A percentile compares a stretch with the other conserved stretches of the same genome.
Evolutionary conservation across 2,329 filamentous ascomycete genomes (phyloP).

Genomic region (Fusarium dlaminii): DNA sequence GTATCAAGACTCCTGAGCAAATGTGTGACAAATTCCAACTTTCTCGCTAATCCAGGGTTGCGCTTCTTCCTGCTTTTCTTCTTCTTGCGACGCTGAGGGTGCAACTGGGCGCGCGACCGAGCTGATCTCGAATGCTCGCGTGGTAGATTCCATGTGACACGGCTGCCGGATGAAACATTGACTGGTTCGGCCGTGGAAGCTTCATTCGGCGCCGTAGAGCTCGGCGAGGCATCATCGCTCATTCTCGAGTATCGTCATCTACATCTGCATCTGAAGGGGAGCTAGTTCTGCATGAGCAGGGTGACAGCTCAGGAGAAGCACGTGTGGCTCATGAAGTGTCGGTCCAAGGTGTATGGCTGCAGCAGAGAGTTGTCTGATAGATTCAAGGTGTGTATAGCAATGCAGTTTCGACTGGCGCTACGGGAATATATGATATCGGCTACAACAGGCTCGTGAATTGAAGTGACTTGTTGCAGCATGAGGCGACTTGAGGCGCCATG

Average conservation of each 20-base stretch:
- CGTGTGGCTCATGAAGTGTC: conserved; percentile 39
- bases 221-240: conserved; percentile 61
- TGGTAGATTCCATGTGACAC: conserved; percentile 30
- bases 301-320: conserved; percentile 38
- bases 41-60: conserved; percentile 60
- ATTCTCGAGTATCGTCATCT: conserved; percentile 55
- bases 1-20: conserved; percentile 70
- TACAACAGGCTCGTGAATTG: conserved; percentile 17
- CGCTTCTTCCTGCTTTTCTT: conserved; percentile 51
- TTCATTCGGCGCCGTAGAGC: conserved; percentile 49
- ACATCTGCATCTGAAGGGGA: conserved; percentile 38
- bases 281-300: conserved; percentile 46
- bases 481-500: conserved; percentile 34
- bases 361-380: not conserved
- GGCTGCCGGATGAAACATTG: conserved; percentile 23
- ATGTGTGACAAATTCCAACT: conserved; percentile 68
- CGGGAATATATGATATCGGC: conserved; percentile 6
- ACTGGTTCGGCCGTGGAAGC: conserved; percentile 29
- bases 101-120: conserved; percentile 36
- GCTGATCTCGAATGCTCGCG: conserved; percentile 20
- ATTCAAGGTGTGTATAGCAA: not conserved
- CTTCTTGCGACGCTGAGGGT: conserved; percentile 48
- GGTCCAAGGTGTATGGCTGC: not conserved
- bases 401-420: conserved; percentile 8
- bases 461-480: conserved; percentile 26